These are phyloP conservation scores for Penicillium bovifimosum DNA, from an alignment of 495 filamentous ascomycete genomes.

Conservation along the genomic window DNA sequence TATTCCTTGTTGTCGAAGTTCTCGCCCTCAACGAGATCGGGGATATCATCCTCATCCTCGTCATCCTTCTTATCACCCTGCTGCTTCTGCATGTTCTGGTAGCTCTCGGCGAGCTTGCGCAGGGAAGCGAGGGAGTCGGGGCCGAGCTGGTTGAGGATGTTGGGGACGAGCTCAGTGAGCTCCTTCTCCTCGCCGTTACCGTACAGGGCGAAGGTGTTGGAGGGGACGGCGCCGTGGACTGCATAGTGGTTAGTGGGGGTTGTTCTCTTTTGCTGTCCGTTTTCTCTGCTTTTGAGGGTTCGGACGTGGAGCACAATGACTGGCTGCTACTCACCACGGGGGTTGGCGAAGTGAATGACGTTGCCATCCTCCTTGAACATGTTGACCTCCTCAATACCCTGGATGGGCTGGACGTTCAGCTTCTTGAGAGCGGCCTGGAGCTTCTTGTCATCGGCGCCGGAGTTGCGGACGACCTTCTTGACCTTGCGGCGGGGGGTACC, in stretches of 20 bases:
- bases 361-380: slow-evolving; percentile 99
- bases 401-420: slow-evolving; percentile 94
- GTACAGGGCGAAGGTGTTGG: slow-evolving; percentile 99
- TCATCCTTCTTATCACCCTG: slow-evolving; percentile 73
- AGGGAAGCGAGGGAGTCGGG: slow-evolving; percentile 97
- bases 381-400: slow-evolving; percentile 99
- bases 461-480: slow-evolving; percentile 92
- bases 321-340: slow-evolving; percentile 66
- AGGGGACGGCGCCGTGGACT: slow-evolving; percentile 95
- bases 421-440: slow-evolving; percentile 92
- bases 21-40: slow-evolving; percentile 90
- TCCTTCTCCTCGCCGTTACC: slow-evolving; percentile 98
- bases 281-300: background rate
- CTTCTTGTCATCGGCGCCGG: slow-evolving; percentile 97
- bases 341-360: slow-evolving; percentile 97
- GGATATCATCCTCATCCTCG: slow-evolving; percentile 84
- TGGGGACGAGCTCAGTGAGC: slow-evolving; percentile 97
- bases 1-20: slow-evolving; percentile 97
- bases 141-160: slow-evolving; percentile 98
- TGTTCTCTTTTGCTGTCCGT: background rate
- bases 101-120: slow-evolving; percentile 97
- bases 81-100: slow-evolving; percentile 98
- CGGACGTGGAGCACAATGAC: background rate
- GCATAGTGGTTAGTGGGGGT: background rate
- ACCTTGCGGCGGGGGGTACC: slow-evolving; percentile 95